A percentile compares a stretch with the other conserved stretches of the same genome.
Conservation (phyloP, 139 green algal genomes). For the Pseudopediastrum boryanum region DNA sequence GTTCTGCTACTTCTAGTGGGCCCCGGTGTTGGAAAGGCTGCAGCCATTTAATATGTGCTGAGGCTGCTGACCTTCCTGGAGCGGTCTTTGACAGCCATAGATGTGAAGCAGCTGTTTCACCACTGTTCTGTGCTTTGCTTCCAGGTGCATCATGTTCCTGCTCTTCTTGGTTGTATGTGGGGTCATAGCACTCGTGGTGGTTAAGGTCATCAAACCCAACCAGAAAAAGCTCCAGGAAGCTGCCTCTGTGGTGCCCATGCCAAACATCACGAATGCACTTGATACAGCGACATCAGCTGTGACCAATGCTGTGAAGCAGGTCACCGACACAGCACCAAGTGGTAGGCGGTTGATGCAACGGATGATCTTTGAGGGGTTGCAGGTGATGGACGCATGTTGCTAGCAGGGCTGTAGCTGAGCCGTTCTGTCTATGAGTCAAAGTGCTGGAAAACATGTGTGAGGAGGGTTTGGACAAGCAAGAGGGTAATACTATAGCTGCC, state of each 20-base stretch:
- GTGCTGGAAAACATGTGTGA: no score
- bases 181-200: slow-evolving; percentile 73
- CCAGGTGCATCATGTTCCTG: slow-evolving; percentile 82
- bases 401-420: no score
- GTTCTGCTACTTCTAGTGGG: no score
- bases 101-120: neutral
- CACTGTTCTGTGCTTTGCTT: neutral
- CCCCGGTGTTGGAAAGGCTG: no score
- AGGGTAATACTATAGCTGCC: no score
- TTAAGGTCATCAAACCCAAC: slow-evolving; percentile 72
- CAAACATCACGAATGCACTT: slow-evolving; percentile 16
- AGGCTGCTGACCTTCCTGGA: no score
- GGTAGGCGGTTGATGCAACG: neutral
- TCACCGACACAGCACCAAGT: neutral
- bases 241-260: slow-evolving; percentile 45
- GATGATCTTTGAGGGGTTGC: neutral
- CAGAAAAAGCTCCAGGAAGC: slow-evolving; percentile 39
- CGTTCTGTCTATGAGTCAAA: no score
- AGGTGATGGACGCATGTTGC: neutral
- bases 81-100: neutral
- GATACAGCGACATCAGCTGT: neutral
- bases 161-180: slow-evolving; percentile 72
- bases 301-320: neutral
- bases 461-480: no score
- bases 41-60: no score